Evolutionary conservation across 2,329 filamentous ascomycete genomes (phyloP), one percentile per base, ranked within the genome.

Genomic region (Fusarium chaquense): DNA sequence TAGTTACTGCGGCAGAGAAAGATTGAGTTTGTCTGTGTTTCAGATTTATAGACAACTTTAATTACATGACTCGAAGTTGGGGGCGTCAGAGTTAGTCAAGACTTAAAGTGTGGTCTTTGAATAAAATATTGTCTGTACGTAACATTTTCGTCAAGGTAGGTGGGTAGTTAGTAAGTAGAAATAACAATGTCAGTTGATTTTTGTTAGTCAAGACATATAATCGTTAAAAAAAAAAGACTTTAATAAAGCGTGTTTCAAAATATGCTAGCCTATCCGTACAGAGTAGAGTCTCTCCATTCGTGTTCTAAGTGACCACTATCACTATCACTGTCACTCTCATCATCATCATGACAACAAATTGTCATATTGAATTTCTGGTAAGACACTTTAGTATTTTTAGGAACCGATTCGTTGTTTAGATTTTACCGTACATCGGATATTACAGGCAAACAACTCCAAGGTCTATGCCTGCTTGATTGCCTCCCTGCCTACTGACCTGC

Each of bases 21-120:
- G 24, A 64, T 67, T 59, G 58, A 67, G 62, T 70, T 70, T 51
- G 10, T 28, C n/a, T 26, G 36, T 49, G 66, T 70, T 65, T 70
- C 57, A 58, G 49, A 54, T 28, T 62, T 26, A 45, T 26, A 58
- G 47, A 32, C n/a, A 56, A 43, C 33, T 32, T 24, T 26, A 47
- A 43, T 59, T 43, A 28, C 38, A 58, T 56, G 63, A 57, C 61
- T 64, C 61, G 47, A 16, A 11, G 24, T 30, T 24, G 33, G 40
- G 40, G 33, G n/a, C 18, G 20, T 24, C 20, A 24, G 46, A 49
- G 2, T 30, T 10, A 24, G 32, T 15, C 20, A 35, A 22, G 20
- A 49, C 30, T 35, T 15, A 49, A 18, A 16, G 16, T 22, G 7
- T 49, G 16, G 16, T 20, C 15, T 33, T n/a, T 28, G 22, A 50